Evolutionary conservation across 176 grass and related monocot species (phyloP), one percentile per base, ranked within the genome.

Genomic region (Ananas comosus): DNA sequence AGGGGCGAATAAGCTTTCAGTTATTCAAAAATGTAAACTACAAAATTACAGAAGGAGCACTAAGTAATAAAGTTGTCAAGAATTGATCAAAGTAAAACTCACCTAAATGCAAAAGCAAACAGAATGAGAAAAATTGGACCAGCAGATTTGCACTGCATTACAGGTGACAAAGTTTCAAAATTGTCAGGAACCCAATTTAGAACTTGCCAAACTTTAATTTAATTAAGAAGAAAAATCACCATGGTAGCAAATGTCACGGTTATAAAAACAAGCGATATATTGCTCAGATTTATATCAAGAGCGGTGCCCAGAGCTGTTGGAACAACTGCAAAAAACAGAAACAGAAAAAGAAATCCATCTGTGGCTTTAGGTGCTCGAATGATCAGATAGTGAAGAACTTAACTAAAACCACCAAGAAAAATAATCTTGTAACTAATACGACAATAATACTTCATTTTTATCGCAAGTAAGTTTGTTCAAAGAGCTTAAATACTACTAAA

Each of bases 211-310:
- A 51, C 65, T 61, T 75, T 50, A 68, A 66, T 70, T 28, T 51
- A 4, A 78, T 17, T 4, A 72, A 73, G 21, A 74, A 85, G 50
- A 18, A 85, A 83, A 48, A 70, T 69, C 86, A 99, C 94, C 94
- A 99, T 99, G 69, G 94, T 93, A 86, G 94, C 94, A 85, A 99
- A 99, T 74, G 94, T 93, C 77, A 99, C 94, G 9, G 87, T 86
- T 79, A 99, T 93, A 80, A 93, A 99, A 82, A 93, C 89, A 70
- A 99, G 89, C 67, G 94, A 90, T 79, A 90, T 64, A 80, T 99
- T 99, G 84, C 89, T 99, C 74, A 99, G 76, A 79, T 99, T 93
- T 75, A 97, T 81, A 82, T 97, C 94, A 53, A 97, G 78, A 63
- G 94, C 94, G 64, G 89, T 92, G 81, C 76, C 94, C 70, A 97